Conservation (phyloP, 2,329 filamentous ascomycete species). For the Dendryphion nanum region DNA sequence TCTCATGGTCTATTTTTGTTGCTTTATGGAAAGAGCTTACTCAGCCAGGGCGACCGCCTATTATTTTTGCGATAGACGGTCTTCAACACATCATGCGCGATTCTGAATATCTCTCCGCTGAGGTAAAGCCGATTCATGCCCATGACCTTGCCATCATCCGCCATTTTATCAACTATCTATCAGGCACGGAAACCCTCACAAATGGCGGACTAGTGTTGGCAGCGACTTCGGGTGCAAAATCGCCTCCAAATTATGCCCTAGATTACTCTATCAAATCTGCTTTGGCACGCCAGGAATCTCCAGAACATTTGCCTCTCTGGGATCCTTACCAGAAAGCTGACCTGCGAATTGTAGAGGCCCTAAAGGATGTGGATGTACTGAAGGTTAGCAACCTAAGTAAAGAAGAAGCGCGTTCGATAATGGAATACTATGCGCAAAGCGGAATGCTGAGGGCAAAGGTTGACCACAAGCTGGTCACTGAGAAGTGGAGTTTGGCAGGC, state of each 20-base stretch:
- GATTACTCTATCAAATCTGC: constrained; percentile 62
- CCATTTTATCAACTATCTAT: constrained; percentile 71
- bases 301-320: constrained; percentile 39
- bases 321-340: constrained; percentile 56
- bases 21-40: constrained; percentile 80
- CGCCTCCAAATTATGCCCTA: constrained; percentile 62
- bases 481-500: constrained; percentile 82
- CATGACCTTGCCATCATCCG: constrained; percentile 78
- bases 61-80: constrained; percentile 77
- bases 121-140: constrained; percentile 75
- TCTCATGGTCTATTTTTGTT: constrained; percentile 76
- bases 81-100: constrained; percentile 77
- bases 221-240: constrained; percentile 71
- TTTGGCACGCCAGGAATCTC: constrained; percentile 41
- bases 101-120: constrained; percentile 70
- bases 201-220: constrained; percentile 81
- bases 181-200: constrained; percentile 46
- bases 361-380: constrained; percentile 46
- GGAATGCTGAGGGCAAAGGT: constrained; percentile 72
- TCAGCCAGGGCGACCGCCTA: constrained; percentile 55
- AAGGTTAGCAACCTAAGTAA: constrained; percentile 68
- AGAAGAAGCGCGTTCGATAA: constrained; percentile 71
- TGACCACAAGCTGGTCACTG: constrained; percentile 67
- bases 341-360: constrained; percentile 48
- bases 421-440: constrained; percentile 93